Evolutionary conservation across 73 alveolate genomes (phyloP), one percentile per base, ranked within the genome.

Genomic region (Strombidium stylifer): DNA sequence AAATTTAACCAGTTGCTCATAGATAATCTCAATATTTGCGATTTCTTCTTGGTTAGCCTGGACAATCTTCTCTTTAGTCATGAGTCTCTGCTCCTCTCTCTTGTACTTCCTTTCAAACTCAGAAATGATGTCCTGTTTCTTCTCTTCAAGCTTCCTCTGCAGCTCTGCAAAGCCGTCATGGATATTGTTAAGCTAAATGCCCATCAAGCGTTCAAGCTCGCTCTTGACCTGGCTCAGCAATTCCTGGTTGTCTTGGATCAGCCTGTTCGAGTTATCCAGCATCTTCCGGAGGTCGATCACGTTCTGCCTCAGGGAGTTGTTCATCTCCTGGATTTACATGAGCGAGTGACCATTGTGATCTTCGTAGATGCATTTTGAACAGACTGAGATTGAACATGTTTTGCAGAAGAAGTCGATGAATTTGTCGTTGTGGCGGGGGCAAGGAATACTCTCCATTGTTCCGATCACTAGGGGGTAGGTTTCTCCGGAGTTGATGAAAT

Each of bases 291-390:
- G 71, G 36, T 87, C 96, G 34, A 61, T 81, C 59, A 87, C 81
- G 40, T 83, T 87, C 54, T 87, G 70, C 73, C 69, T 75, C 26
- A 87, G 58, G 14, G 91, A 77, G 40, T 62, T 73, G 72, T 84
- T 55, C 86, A 87, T 87, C 36, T 87, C 96, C 27, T 87, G 93
- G 7, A 83, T 64, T 45, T 76, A 82, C 87, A 80, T 83, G 20
- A 87, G 55, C 37, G 68, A 65, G 65, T 87, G 96, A 6, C 96
- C 96, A 82, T 87, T 87, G 61, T 87, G 96, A 32, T 80, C 91
- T 67, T 88, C 97, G 44, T 81, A 88, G 48, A 88, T 77, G 69
- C 97, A 88, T 40, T 76, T 75, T 32, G 81, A 83, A 40, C 97
- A 88, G 14, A 88, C 89, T 8, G 91, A 81, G 35, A 49, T 40